phyloP scores from a whole-genome alignment of 2,329 filamentous ascomycete species.

The Orbilia ellipsospora region DNA sequence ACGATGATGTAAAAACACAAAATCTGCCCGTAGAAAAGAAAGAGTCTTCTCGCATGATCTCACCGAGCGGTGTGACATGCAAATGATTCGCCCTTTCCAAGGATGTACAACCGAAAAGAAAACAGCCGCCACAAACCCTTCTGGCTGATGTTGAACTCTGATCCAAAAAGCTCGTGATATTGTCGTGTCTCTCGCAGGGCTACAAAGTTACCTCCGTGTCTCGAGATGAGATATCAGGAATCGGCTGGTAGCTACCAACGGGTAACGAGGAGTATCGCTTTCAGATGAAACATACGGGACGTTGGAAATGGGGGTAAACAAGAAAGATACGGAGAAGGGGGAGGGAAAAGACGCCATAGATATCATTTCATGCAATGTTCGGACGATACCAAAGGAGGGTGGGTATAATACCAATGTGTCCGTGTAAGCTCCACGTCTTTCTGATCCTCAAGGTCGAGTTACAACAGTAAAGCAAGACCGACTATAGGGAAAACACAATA shows the following conservation, averaged over 20 bases:
- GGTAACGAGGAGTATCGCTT: constrained; percentile 7
- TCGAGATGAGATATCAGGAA: not conserved
- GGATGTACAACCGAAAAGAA: constrained; percentile 30
- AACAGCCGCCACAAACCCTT: constrained; percentile 38
- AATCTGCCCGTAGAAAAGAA: not conserved
- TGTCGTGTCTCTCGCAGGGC: constrained; percentile 1
- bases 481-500: constrained; percentile 24
- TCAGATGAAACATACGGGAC: constrained; percentile 44
- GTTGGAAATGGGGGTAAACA: constrained; percentile 15
- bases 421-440: constrained; percentile 29
- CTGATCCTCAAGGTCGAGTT: constrained; percentile 30
- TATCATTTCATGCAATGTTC: constrained; percentile 52
- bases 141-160: constrained; percentile 41
- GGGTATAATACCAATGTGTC: constrained; percentile 54
- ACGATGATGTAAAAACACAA: constrained; percentile 15
- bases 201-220: constrained; percentile 27
- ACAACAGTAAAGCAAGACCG: constrained; percentile 30
- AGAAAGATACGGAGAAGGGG: constrained; percentile 1
- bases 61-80: constrained; percentile 5
- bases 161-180: constrained; percentile 37
- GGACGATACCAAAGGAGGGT: constrained; percentile 52
- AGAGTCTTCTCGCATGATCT: constrained; percentile 2
- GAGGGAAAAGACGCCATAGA: constrained; percentile 33
- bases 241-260: not conserved
- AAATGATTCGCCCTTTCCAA: constrained; percentile 17